phyloP scores from a whole-genome alignment of 768 basidiomycete genomes.

The Termitomyces sp. region DNA sequence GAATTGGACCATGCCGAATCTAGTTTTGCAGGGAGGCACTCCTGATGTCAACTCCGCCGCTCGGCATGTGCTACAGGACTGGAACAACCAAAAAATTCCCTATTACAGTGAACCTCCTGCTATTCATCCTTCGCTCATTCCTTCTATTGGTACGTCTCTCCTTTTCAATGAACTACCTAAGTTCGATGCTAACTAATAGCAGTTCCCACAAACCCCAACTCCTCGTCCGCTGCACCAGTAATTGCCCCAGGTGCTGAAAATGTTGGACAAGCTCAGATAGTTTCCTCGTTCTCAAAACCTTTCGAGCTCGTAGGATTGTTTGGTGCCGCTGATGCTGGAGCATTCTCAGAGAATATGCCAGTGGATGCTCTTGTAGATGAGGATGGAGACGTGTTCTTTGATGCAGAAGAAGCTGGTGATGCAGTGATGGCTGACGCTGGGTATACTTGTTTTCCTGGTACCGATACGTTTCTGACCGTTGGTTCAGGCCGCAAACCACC shows the following conservation, averaged over 20 bases:
- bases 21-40: constrained; percentile 65
- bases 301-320: constrained; percentile 81
- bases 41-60: constrained; percentile 84
- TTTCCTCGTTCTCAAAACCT: constrained; percentile 63
- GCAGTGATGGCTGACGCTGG: constrained; percentile 32
- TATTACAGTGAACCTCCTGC: constrained; percentile 79
- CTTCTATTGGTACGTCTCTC: constrained; percentile 36
- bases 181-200: background rate
- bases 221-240: constrained; percentile 20
- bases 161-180: background rate
- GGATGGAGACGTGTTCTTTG: constrained; percentile 34
- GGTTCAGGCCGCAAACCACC: constrained; percentile 25
- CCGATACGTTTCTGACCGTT: background rate
- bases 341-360: constrained; percentile 45
- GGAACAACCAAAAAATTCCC: constrained; percentile 95
- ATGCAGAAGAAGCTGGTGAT: constrained; percentile 31
- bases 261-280: constrained; percentile 76
- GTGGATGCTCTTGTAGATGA: constrained; percentile 42
- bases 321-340: constrained; percentile 74
- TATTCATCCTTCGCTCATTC: constrained; percentile 72
- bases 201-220: constrained; percentile 21
- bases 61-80: constrained; percentile 78
- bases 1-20: background rate
- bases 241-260: constrained; percentile 72
- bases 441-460: constrained; percentile 16